Evolutionary conservation across 805 yeast species (phyloP).

Genomic region (Lipomyces orientalis): DNA sequence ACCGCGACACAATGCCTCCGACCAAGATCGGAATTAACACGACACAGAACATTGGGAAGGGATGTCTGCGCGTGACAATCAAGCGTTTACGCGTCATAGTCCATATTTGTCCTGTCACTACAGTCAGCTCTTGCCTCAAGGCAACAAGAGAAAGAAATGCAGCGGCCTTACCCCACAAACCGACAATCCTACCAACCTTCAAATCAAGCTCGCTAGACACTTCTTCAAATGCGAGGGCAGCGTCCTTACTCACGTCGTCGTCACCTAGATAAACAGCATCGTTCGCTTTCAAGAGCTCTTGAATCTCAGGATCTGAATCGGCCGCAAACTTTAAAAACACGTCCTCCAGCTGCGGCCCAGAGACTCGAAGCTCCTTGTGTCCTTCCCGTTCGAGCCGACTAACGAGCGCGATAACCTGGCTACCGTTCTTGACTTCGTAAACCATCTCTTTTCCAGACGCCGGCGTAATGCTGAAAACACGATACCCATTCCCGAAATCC

Average conservation of each 20-base stretch:
- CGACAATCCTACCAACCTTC: slow-evolving; percentile 16
- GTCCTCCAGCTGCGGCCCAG: slow-evolving; percentile 46
- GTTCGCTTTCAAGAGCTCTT: slow-evolving; percentile 21
- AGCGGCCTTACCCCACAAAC: slow-evolving; percentile 20
- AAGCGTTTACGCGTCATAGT: slow-evolving; percentile 32
- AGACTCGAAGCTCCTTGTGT: slow-evolving; percentile 30
- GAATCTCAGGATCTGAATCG: slow-evolving; percentile 31
- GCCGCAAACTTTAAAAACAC: slow-evolving; percentile 44
- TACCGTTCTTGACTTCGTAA: slow-evolving; percentile 18
- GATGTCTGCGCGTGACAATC: slow-evolving; percentile 25
- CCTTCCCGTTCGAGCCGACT: slow-evolving; percentile 16
- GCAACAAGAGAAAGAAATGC: neutral
- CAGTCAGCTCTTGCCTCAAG: neutral
- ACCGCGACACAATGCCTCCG: slow-evolving; percentile 27
- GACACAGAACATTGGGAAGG: slow-evolving; percentile 22
- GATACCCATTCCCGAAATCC: slow-evolving; percentile 44
- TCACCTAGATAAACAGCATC: slow-evolving; percentile 2
- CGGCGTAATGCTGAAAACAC: slow-evolving; percentile 26
- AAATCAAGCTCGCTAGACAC: slow-evolving; percentile 10
- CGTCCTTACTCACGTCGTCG: slow-evolving; percentile 9
- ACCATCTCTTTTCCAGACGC: slow-evolving; percentile 32
- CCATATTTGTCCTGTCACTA: slow-evolving; percentile 21
- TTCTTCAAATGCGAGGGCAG: neutral
- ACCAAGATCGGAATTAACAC: slow-evolving; percentile 28
- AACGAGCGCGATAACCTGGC: slow-evolving; percentile 18